Conservation (phyloP, 2,329 filamentous ascomycete genomes). For the Neofusicoccum sp. region DNA sequence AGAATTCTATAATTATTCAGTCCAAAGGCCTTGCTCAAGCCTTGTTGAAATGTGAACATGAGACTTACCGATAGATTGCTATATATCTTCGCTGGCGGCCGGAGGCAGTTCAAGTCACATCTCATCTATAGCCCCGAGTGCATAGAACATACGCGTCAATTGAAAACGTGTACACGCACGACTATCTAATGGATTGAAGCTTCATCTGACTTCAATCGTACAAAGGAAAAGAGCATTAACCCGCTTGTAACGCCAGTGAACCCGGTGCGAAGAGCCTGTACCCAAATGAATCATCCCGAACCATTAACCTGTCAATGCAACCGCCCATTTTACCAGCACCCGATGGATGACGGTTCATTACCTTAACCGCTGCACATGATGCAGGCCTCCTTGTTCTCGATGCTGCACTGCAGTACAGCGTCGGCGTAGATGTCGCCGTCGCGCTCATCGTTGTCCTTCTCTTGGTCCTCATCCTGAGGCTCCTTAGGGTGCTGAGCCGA, state of each 20-base stretch:
- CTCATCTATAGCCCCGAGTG: background rate
- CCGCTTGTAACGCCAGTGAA: conserved; percentile 1
- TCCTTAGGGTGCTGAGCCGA: conserved; percentile 44
- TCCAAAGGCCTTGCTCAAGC: too few relatives aligned
- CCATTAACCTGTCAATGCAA: background rate
- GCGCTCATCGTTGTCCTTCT: conserved; percentile 68
- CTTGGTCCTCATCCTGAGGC: conserved; percentile 69
- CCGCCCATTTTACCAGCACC: background rate
- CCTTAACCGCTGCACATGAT: conserved; percentile 69
- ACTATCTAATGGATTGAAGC: background rate
- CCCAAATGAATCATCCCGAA: background rate
- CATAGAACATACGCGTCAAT: background rate
- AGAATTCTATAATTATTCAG: too few relatives aligned
- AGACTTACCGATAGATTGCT: too few relatives aligned
- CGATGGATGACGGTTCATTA: background rate
- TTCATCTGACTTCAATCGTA: background rate
- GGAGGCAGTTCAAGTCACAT: too few relatives aligned
- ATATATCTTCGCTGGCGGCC: too few relatives aligned
- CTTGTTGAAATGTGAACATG: too few relatives aligned
- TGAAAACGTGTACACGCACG: background rate
- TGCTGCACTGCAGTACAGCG: conserved; percentile 88
- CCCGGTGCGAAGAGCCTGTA: background rate
- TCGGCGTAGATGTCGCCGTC: conserved; percentile 96
- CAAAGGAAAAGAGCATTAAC: background rate
- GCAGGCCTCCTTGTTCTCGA: conserved; percentile 93